These are phyloP conservation scores for Colletotrichum shisoi DNA, from an alignment of 2,329 filamentous ascomycete species.

Conservation along the genomic window DNA sequence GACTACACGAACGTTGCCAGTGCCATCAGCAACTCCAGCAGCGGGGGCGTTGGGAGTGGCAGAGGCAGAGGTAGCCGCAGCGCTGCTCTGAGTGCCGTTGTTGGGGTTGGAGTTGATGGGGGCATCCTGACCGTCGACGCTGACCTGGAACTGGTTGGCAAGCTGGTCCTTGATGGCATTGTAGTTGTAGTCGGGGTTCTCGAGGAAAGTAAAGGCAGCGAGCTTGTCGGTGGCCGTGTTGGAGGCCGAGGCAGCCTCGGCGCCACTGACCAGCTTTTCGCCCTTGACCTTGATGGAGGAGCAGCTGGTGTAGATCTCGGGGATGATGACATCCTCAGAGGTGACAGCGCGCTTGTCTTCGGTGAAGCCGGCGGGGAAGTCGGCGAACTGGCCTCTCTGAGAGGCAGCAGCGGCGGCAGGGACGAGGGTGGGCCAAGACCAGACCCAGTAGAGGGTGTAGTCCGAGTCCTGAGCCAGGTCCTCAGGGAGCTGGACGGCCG, in stretches of 20 bases:
- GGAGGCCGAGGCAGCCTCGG: slow-evolving; percentile 30
- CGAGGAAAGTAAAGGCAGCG: slow-evolving; percentile 45
- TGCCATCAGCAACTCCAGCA: slow-evolving; percentile 7
- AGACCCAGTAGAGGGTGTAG: slow-evolving; percentile 93
- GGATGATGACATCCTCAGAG: slow-evolving; percentile 41
- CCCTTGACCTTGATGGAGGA: slow-evolving; percentile 39
- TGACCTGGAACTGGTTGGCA: slow-evolving; percentile 55
- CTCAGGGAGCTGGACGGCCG: slow-evolving; percentile 76
- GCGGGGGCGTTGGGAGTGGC: slow-evolving; percentile 26
- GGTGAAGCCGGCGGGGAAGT: slow-evolving; percentile 47
- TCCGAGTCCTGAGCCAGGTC: slow-evolving; percentile 68
- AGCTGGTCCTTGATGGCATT: slow-evolving; percentile 58
- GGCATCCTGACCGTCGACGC: slow-evolving; percentile 46
- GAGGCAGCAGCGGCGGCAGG: slow-evolving; percentile 53
- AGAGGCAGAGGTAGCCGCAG: slow-evolving; percentile 39
- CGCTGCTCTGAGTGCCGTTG: slow-evolving; percentile 41
- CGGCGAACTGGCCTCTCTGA: slow-evolving; percentile 53
- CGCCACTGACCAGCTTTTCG: slow-evolving; percentile 24
- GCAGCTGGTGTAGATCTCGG: slow-evolving; percentile 51
- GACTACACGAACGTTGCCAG: slow-evolving; percentile 27
- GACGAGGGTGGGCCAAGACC: slow-evolving; percentile 81
- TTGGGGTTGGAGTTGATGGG: slow-evolving; percentile 29
- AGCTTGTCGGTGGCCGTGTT: slow-evolving; percentile 37
- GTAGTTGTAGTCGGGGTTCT: slow-evolving; percentile 52
- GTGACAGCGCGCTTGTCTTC: slow-evolving; percentile 37